phyloP scores from a whole-genome alignment of 495 filamentous ascomycete genomes.

The Neurospora pannonica region DNA sequence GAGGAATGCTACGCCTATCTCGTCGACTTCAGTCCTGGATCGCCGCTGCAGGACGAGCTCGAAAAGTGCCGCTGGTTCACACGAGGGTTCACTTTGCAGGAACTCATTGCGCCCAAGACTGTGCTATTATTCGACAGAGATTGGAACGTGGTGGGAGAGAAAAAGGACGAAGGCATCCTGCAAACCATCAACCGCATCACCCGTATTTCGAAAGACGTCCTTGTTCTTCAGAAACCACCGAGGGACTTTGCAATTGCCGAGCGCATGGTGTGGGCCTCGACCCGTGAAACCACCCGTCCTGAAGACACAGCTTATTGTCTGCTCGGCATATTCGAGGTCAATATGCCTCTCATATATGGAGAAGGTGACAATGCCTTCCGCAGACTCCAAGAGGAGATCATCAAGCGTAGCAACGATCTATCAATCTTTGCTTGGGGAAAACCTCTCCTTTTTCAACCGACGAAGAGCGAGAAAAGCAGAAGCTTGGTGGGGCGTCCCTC shows the following conservation, averaged over 20 bases:
- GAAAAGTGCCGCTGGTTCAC: conserved; percentile 22
- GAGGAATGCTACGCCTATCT: conserved; percentile 29
- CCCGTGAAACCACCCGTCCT: background rate
- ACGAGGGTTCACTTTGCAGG: conserved; percentile 31
- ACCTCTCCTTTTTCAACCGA: background rate
- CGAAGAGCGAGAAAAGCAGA: no score
- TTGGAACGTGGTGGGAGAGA: background rate
- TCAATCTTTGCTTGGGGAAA: background rate
- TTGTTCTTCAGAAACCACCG: background rate
- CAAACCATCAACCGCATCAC: background rate
- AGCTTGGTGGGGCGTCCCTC: background rate
- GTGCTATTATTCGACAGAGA: conserved; percentile 19
- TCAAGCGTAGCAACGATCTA: background rate
- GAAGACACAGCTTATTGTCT: conserved; percentile 4
- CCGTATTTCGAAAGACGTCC: background rate
- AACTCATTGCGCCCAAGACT: conserved; percentile 26
- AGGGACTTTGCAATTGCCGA: background rate
- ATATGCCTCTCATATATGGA: conserved; percentile 7
- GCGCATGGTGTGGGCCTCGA: background rate
- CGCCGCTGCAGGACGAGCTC: background rate
- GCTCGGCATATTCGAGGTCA: background rate
- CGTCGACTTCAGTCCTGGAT: background rate
- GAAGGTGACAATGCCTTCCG: background rate
- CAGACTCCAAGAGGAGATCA: conserved; percentile 3
- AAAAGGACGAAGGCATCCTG: background rate